Evolutionary conservation across 1,284 basidiomycete genomes (phyloP).

Genomic region (Ustilago shanxiensis): DNA sequence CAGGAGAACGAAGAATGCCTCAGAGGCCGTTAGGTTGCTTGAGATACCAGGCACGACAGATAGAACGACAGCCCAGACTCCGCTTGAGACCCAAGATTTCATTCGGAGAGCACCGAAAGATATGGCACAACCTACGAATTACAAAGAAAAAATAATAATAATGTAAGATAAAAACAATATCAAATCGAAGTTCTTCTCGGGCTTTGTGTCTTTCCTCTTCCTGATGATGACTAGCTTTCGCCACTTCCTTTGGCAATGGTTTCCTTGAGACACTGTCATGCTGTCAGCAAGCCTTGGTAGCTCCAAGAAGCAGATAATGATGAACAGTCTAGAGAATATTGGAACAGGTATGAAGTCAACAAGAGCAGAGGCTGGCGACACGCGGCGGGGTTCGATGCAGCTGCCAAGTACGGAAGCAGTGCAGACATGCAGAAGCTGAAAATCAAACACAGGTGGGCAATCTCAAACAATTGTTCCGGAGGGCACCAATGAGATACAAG

Average conservation of each 20-base stretch:
- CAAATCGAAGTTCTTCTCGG: neutral
- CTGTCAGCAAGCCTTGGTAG: neutral
- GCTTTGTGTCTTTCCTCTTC: neutral
- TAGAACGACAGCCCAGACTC: conserved; percentile 7
- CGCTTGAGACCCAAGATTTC: conserved; percentile 1
- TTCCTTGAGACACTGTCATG: neutral
- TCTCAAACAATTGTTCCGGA: conserved; percentile 2
- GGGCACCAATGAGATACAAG: conserved; percentile 2
- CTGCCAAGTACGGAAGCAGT: conserved; percentile 4
- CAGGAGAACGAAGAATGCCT: neutral
- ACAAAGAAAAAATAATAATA: neutral
- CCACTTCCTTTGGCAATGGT: no score
- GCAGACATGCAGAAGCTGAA: conserved; percentile 1
- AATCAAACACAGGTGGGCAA: neutral
- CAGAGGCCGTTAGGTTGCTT: neutral
- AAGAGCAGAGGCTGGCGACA: neutral
- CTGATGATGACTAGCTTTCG: no score
- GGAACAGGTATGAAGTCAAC: neutral
- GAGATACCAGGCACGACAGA: neutral
- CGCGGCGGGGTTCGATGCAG: neutral
- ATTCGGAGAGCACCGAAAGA: conserved; percentile 4
- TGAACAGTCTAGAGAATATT: no score
- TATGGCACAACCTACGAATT: neutral
- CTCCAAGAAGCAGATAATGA: no score
- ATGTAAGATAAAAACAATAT: no score